These are phyloP conservation scores for Physcomitrium patens DNA, from an alignment of 225 moss, liverwort and hornwort species.

Conservation along the genomic window DNA sequence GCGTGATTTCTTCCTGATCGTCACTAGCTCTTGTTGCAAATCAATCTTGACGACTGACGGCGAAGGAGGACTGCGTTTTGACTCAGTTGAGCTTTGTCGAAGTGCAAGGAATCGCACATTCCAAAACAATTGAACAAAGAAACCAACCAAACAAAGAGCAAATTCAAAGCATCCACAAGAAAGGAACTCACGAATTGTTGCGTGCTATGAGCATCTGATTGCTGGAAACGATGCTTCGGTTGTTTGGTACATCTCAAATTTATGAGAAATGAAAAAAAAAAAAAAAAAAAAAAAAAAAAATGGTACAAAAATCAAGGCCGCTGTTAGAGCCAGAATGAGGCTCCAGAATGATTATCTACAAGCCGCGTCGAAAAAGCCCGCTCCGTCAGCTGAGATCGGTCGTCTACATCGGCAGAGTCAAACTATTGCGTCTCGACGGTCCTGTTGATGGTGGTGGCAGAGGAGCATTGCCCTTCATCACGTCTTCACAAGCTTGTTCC, in stretches of 20 bases:
- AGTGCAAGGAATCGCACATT: too few relatives aligned
- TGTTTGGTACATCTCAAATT: slow-evolving; percentile 13
- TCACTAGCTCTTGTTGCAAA: too few relatives aligned
- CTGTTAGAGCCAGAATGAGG: slow-evolving; percentile 4
- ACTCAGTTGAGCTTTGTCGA: too few relatives aligned
- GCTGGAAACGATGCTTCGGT: background rate
- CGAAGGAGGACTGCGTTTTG: too few relatives aligned
- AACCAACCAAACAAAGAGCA: too few relatives aligned
- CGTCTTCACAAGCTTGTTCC: slow-evolving; percentile 80
- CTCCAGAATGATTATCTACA: slow-evolving; percentile 12
- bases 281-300: too few relatives aligned
- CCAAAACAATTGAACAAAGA: too few relatives aligned
- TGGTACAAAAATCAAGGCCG: slow-evolving; percentile 1
- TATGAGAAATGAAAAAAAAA: slow-evolving; percentile 8
- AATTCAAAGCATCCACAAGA: too few relatives aligned
- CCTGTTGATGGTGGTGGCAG: background rate
- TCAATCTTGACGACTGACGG: too few relatives aligned
- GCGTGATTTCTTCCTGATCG: too few relatives aligned
- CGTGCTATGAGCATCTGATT: slow-evolving; percentile 1
- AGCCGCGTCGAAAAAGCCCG: background rate
- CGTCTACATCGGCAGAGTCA: background rate
- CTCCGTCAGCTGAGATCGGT: background rate
- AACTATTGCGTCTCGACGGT: slow-evolving; percentile 5
- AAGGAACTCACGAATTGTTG: background rate
- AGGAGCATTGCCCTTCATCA: slow-evolving; percentile 32